Conservation (phyloP, 768 basidiomycete species). For the Leccinum pellstonianum region DNA sequence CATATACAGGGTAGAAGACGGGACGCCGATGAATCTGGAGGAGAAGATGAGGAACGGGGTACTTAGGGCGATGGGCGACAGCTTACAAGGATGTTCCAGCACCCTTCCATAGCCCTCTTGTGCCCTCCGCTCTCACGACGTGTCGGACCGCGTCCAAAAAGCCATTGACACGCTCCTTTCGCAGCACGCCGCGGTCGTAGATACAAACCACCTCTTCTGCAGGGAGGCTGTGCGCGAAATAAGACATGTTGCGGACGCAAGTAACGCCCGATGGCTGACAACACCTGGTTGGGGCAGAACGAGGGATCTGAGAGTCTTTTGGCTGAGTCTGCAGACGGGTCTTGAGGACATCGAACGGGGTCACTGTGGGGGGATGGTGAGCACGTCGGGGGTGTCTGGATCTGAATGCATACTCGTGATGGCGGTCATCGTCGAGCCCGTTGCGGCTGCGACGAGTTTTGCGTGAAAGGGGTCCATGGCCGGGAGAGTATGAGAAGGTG, state of each 20-base stretch:
- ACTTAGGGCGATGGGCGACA: background rate
- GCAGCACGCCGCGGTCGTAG: slow-evolving; percentile 72
- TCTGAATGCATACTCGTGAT: slow-evolving; percentile 63
- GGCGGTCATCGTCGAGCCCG: slow-evolving; percentile 78
- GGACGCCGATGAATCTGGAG: slow-evolving; percentile 81
- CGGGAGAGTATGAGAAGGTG: background rate
- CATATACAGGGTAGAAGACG: slow-evolving; percentile 92
- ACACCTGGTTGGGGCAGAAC: slow-evolving; percentile 55
- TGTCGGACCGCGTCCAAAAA: slow-evolving; percentile 83
- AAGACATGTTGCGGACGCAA: slow-evolving; percentile 79
- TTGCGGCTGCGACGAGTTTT: slow-evolving; percentile 76
- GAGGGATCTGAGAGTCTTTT: slow-evolving; percentile 50
- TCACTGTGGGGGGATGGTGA: slow-evolving; percentile 64
- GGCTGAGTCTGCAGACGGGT: slow-evolving; percentile 94
- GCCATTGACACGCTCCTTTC: slow-evolving; percentile 73
- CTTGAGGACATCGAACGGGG: slow-evolving; percentile 97
- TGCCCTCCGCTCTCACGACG: slow-evolving; percentile 79
- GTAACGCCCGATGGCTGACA: slow-evolving; percentile 58
- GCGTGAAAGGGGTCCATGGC: slow-evolving; percentile 69
- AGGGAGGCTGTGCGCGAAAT: slow-evolving; percentile 54
- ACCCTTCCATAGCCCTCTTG: slow-evolving; percentile 92
- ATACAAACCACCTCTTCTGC: slow-evolving; percentile 72
- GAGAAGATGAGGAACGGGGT: slow-evolving; percentile 8
- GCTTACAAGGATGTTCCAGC: slow-evolving; percentile 85
- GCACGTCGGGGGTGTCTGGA: slow-evolving; percentile 2